phyloP scores from a whole-genome alignment of 2,329 filamentous ascomycete genomes.

The Ophiostoma novo-ulmi region DNA sequence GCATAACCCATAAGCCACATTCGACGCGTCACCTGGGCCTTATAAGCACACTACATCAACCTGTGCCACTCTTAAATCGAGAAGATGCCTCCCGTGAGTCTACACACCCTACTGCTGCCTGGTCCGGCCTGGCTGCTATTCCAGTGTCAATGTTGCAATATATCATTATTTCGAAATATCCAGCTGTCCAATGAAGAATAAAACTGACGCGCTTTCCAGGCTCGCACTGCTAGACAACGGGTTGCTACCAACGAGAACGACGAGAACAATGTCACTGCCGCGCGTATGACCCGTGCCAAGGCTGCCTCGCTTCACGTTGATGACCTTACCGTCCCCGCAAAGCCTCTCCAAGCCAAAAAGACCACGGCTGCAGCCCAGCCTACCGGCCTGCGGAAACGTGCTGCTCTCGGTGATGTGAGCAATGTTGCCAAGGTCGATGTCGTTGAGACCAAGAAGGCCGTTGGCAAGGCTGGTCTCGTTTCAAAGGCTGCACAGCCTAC shows the following conservation, averaged over 20 bases:
- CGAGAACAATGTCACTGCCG: constrained; percentile 71
- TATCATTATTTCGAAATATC: background rate
- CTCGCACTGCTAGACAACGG: constrained; percentile 67
- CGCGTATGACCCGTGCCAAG: constrained; percentile 89
- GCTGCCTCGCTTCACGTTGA: constrained; percentile 66
- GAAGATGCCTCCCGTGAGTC: constrained; percentile 29
- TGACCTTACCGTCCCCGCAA: constrained; percentile 53
- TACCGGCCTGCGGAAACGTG: constrained; percentile 59
- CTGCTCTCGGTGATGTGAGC: constrained; percentile 88
- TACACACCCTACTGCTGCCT: background rate
- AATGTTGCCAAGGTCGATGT: constrained; percentile 79
- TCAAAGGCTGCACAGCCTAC: constrained; percentile 77
- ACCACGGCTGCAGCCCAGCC: constrained; percentile 38
- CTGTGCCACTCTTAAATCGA: background rate
- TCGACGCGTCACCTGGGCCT: background rate
- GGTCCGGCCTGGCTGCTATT: background rate
- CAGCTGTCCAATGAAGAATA: background rate
- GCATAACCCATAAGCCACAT: background rate
- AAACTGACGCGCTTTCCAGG: constrained; percentile 21
- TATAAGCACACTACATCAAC: background rate
- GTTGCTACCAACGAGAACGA: constrained; percentile 88
- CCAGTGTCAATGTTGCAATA: background rate
- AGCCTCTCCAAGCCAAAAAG: constrained; percentile 48
- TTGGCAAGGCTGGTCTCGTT: constrained; percentile 61
- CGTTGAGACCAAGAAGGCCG: constrained; percentile 69